Percentiles rank a stretch among this genome's conserved stretches.
Evolutionary conservation across 352 stramenopile genomes (phyloP).

Genomic region (Phytophthora ohioensis): DNA sequence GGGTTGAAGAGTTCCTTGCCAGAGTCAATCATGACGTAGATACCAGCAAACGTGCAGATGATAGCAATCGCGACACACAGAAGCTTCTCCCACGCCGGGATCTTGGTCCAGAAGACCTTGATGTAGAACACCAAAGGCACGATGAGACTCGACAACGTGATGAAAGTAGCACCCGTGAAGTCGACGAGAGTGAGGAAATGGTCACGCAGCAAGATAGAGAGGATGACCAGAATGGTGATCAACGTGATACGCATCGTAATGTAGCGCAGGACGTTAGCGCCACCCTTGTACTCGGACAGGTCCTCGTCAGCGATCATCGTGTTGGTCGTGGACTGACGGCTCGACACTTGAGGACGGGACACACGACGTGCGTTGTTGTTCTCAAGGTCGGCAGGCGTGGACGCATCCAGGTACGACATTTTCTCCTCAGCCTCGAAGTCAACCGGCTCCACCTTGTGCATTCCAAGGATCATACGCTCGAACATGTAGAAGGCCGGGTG

Average conservation of each 20-base stretch:
- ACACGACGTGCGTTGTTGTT: conserved; percentile 24
- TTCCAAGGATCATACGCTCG: conserved; percentile 35
- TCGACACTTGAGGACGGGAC: conserved; percentile 5
- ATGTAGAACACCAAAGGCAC: conserved; percentile 59
- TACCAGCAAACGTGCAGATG: conserved; percentile 39
- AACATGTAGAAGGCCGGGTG: conserved; percentile 43
- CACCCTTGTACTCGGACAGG: conserved; percentile 46
- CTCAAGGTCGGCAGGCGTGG: conserved; percentile 40
- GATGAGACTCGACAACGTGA: conserved; percentile 54
- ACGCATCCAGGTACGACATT: conserved; percentile 36
- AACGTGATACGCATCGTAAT: conserved; percentile 44
- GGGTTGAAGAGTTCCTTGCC: conserved; percentile 46
- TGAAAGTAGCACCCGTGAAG: conserved; percentile 57
- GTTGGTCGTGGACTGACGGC: conserved; percentile 19
- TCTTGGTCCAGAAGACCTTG: conserved; percentile 53
- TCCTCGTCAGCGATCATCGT: conserved; percentile 41
- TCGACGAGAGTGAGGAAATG: conserved; percentile 58
- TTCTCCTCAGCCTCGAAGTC: conserved; percentile 34
- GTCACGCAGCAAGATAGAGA: conserved; percentile 52
- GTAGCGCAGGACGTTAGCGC: conserved; percentile 44
- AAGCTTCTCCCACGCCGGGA: conserved; percentile 53
- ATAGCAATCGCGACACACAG: conserved; percentile 37
- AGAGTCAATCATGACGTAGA: conserved; percentile 52
- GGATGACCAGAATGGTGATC: conserved; percentile 45
- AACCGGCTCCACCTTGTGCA: conserved; percentile 27